A percentile compares a stretch with the other conserved stretches of the same genome.
These are phyloP conservation scores for Ogataea paradorogensis DNA, from an alignment of 805 yeast genomes.

Conservation along the genomic window DNA sequence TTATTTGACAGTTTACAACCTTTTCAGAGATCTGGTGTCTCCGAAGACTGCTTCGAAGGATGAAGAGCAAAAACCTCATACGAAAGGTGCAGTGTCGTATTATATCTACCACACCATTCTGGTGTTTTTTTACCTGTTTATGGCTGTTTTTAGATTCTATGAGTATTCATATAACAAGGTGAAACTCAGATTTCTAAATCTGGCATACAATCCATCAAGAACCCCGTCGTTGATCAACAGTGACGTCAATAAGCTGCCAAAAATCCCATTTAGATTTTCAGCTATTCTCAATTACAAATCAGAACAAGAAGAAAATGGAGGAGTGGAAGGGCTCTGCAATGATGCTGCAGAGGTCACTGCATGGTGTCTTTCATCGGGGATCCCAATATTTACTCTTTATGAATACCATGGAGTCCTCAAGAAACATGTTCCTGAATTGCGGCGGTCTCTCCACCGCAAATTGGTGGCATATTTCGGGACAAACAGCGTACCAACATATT, in stretches of 20 bases:
- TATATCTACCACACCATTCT: slow-evolving; percentile 48
- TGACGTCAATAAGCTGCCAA: slow-evolving; percentile 69
- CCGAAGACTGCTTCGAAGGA: slow-evolving; percentile 14
- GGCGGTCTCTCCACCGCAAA: slow-evolving; percentile 54
- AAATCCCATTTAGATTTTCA: slow-evolving; percentile 76
- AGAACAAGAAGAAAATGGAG: slow-evolving; percentile 86
- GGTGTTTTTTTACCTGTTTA: slow-evolving; percentile 50
- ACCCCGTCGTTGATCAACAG: slow-evolving; percentile 84
- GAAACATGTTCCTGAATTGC: slow-evolving; percentile 50
- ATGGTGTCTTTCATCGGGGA: slow-evolving; percentile 91
- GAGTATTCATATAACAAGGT: slow-evolving; percentile 51
- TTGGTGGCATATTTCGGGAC: slow-evolving; percentile 74
- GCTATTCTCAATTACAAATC: slow-evolving; percentile 70
- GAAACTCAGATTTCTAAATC: slow-evolving; percentile 54
- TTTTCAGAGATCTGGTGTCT: slow-evolving; percentile 21
- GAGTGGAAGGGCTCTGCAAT: slow-evolving; percentile 74
- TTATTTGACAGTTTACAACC: slow-evolving; percentile 17
- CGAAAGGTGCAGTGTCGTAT: slow-evolving; percentile 18
- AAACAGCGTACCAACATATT: slow-evolving; percentile 58
- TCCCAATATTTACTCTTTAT: slow-evolving; percentile 66
- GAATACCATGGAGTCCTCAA: slow-evolving; percentile 74
- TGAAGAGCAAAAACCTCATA: slow-evolving; percentile 1
- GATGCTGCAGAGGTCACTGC: slow-evolving; percentile 75
- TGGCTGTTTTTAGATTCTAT: slow-evolving; percentile 52
- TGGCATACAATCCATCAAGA: slow-evolving; percentile 66